Evolutionary conservation across 1,139 yeast species (phyloP).

Genomic region (Kodamaea arcana): DNA sequence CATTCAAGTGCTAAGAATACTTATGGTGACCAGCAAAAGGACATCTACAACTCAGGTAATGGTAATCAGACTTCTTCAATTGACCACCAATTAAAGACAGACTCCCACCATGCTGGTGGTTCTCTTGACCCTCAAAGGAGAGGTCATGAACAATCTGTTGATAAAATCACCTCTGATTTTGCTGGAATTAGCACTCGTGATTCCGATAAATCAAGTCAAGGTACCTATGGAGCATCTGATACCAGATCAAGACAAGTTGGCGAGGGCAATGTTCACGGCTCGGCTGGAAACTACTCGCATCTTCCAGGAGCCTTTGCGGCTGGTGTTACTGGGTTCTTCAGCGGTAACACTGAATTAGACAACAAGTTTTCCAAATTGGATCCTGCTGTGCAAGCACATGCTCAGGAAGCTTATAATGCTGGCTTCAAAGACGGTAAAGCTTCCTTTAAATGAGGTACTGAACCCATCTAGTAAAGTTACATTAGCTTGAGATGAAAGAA

Average conservation of each 20-base stretch:
- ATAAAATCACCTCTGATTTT: background rate
- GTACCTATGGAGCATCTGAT: slow-evolving; percentile 5
- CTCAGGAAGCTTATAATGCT: slow-evolving; percentile 35
- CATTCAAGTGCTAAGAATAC: no score
- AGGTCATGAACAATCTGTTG: background rate
- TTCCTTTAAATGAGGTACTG: no score
- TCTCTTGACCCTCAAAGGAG: no score
- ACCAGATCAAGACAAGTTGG: slow-evolving; percentile 3
- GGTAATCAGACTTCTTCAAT: no score
- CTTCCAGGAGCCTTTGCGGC: slow-evolving; percentile 9
- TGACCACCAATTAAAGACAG: no score
- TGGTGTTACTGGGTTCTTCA: slow-evolving; percentile 28
- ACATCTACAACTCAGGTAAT: no score
- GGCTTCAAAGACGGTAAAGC: slow-evolving; percentile 36
- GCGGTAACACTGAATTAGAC: slow-evolving; percentile 34
- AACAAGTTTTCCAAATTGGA: slow-evolving; percentile 31
- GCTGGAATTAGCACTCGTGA: no score
- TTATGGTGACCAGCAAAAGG: no score
- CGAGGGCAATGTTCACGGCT: slow-evolving; percentile 10
- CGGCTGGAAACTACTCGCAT: slow-evolving; percentile 10
- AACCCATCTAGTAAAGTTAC: no score
- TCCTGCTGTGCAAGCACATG: slow-evolving; percentile 32
- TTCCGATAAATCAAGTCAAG: background rate
- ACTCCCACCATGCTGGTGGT: no score
- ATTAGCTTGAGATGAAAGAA: background rate